phyloP scores from a whole-genome alignment of 2,329 filamentous ascomycete genomes.

The Colletotrichum sp. region DNA sequence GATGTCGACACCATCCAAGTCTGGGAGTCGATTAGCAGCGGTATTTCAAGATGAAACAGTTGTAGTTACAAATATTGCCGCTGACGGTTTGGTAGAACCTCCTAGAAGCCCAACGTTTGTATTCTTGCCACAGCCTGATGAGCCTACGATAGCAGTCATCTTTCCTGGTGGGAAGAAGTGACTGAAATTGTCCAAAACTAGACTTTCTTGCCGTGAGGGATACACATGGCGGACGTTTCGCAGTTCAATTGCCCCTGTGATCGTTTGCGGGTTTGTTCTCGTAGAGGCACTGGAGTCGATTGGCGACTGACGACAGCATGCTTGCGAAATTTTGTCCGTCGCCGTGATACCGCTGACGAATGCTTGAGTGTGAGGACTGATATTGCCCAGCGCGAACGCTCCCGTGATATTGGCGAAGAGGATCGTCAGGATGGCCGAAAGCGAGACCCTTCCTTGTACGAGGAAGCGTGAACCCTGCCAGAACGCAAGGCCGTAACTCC shows the following conservation, averaged over 20 bases:
- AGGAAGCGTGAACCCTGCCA: too few relatives aligned
- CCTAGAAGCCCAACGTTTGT: conserved; percentile 94
- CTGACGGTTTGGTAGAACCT: conserved; percentile 91
- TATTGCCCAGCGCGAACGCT: too few relatives aligned
- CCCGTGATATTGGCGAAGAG: too few relatives aligned
- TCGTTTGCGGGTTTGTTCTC: conserved; percentile 72
- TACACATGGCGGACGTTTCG: conserved; percentile 90
- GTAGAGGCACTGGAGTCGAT: conserved; percentile 75
- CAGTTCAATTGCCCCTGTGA: conserved; percentile 81
- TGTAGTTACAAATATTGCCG: conserved; percentile 61
- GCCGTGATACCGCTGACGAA: too few relatives aligned
- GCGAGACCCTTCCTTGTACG: too few relatives aligned
- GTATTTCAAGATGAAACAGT: too few relatives aligned
- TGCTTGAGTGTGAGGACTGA: too few relatives aligned
- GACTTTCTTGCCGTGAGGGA: conserved; percentile 87
- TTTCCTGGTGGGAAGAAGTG: conserved; percentile 85
- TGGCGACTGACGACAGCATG: conserved; percentile 67
- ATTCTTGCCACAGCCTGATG: conserved; percentile 92
- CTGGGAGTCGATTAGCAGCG: too few relatives aligned
- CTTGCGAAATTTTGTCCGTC: too few relatives aligned
- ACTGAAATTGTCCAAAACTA: conserved; percentile 83
- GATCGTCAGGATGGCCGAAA: too few relatives aligned
- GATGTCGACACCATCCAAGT: conserved; percentile 84
- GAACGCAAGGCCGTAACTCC: too few relatives aligned
- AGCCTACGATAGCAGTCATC: conserved; percentile 90